These are phyloP conservation scores for Chimonanthus praecox DNA, from an alignment of 164 flowering plant species.

Conservation along the genomic window DNA sequence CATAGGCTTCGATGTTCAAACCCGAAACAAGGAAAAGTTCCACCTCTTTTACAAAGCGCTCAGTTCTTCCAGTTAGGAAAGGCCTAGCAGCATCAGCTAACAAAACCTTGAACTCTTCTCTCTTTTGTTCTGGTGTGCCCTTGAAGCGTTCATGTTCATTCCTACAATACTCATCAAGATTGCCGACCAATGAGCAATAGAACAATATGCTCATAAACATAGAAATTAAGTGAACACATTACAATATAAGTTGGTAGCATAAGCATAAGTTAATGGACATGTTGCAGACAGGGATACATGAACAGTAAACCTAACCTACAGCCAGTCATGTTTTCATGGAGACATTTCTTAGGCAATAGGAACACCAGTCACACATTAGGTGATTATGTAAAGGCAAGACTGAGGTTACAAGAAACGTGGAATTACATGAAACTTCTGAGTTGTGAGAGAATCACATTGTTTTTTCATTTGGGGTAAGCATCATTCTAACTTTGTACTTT, in stretches of 20 bases:
- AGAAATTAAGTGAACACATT: neutral
- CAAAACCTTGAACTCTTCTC: conserved; percentile 43
- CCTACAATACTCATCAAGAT: conserved; percentile 23
- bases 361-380: neutral
- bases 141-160: conserved; percentile 14
- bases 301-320: neutral
- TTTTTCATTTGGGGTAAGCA: too few relatives aligned
- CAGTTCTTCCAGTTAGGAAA: conserved; percentile 55
- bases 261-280: neutral
- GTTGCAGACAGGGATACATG: neutral
- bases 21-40: conserved; percentile 85
- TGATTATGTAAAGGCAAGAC: neutral
- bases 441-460: too few relatives aligned
- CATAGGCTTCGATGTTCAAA: conserved; percentile 68
- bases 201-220: too few relatives aligned
- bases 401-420: neutral
- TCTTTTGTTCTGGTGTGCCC: conserved; percentile 28
- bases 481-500: too few relatives aligned
- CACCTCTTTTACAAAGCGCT: conserved; percentile 62
- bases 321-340: neutral
- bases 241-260: neutral
- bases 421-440: neutral
- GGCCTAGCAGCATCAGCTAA: conserved; percentile 64
- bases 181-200: neutral
- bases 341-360: neutral